Evolutionary conservation across 2,329 filamentous ascomycete species (phyloP).

Genomic region (Ophiocordyceps australis): DNA sequence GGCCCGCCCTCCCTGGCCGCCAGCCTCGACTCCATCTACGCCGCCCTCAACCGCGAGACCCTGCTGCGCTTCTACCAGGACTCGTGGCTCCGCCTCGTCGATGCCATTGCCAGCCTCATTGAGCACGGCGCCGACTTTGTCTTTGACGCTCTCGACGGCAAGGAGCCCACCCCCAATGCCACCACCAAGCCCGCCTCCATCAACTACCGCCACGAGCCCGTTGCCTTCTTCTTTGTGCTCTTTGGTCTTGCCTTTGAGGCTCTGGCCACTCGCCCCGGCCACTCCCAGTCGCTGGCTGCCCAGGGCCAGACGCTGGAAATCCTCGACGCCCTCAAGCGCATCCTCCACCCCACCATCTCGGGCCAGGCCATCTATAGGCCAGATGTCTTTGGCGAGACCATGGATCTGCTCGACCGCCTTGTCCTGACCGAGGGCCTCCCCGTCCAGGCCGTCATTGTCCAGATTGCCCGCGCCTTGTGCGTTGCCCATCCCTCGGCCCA

Average conservation of each 20-base stretch:
- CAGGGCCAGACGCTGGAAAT: conserved; percentile 77
- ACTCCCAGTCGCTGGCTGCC: conserved; percentile 35
- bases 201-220: conserved; percentile 94
- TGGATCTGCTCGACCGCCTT: conserved; percentile 85
- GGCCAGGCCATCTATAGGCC: conserved; percentile 94
- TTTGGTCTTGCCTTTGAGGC: conserved; percentile 96
- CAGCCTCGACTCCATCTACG: conserved; percentile 85
- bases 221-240: conserved; percentile 96
- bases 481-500: conserved; percentile 82
- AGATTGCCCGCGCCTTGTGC: conserved; percentile 81
- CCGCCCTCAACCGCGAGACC: conserved; percentile 85
- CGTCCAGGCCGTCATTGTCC: conserved; percentile 82
- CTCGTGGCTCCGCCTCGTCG: conserved; percentile 88
- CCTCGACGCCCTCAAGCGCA: conserved; percentile 81
- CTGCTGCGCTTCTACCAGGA: conserved; percentile 92
- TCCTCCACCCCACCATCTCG: conserved; percentile 81
- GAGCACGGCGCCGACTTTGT: conserved; percentile 97
- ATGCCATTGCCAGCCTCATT: conserved; percentile 92
- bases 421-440: conserved; percentile 80
- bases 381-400: conserved; percentile 89
- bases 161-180: conserved; percentile 34
- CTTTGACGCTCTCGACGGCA: conserved; percentile 89
- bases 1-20: conserved; percentile 67
- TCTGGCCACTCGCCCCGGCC: conserved; percentile 56
- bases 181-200: conserved; percentile 57